Conservation (phyloP, 805 yeast genomes). For the Kazachstania kunashirensis region DNA sequence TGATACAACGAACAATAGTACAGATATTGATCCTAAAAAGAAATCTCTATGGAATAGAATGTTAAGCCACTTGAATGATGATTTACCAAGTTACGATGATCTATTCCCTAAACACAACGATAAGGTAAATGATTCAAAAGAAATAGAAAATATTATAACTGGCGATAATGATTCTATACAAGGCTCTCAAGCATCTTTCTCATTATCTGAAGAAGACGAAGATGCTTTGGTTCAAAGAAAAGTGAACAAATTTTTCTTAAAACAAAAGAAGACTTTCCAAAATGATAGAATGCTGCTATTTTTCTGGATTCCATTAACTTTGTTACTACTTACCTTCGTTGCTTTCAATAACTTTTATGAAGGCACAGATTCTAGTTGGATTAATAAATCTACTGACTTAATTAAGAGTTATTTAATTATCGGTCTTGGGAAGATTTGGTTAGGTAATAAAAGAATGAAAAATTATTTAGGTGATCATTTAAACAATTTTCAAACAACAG, state of each 20-base stretch:
- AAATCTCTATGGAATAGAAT: conserved; percentile 33
- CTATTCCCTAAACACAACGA: conserved; percentile 42
- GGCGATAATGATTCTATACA: not conserved
- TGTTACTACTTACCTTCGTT: conserved; percentile 43
- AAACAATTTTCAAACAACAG: conserved; percentile 21
- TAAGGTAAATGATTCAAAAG: not conserved
- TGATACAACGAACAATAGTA: not conserved
- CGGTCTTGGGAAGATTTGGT: conserved; percentile 38
- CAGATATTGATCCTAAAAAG: conserved; percentile 7
- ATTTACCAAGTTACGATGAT: conserved; percentile 66
- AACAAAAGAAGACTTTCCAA: conserved; percentile 37
- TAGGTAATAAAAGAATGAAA: conserved; percentile 44
- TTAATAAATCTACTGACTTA: conserved; percentile 22
- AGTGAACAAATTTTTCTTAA: conserved; percentile 33
- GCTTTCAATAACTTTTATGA: conserved; percentile 31
- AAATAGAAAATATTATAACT: not conserved
- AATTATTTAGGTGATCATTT: conserved; percentile 32
- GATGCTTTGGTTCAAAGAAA: conserved; percentile 29
- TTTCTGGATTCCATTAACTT: conserved; percentile 80
- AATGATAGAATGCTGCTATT: conserved; percentile 80
- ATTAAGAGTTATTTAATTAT: conserved; percentile 35
- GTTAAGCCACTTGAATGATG: conserved; percentile 34
- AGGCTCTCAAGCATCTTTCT: not conserved
- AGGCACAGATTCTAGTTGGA: conserved; percentile 24
- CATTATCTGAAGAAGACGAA: conserved; percentile 26